Percentiles rank a stretch among this genome's conserved stretches.
These are phyloP conservation scores for Alternaria dauci DNA, from an alignment of 2,329 filamentous ascomycete genomes.

Conservation along the genomic window DNA sequence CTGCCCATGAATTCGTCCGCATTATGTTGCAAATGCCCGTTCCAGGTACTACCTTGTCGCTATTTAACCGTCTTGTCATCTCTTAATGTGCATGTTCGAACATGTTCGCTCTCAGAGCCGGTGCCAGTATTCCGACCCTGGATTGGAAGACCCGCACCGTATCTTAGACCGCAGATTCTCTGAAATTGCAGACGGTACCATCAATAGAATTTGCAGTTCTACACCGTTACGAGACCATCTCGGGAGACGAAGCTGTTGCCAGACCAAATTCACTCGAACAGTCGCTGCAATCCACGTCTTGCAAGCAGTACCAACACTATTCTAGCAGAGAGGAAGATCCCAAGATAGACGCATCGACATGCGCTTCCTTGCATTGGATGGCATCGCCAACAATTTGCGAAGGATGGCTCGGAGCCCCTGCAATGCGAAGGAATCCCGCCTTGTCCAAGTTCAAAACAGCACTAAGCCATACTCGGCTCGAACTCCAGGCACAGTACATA, in stretches of 20 bases:
- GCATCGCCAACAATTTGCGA: constrained; percentile 5
- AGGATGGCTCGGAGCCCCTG: constrained; percentile 25
- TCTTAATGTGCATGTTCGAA: neutral
- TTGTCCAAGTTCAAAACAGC: constrained; percentile 16
- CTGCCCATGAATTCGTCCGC: neutral
- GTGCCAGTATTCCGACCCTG: neutral
- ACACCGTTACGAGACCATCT: neutral
- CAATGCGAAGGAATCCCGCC: constrained; percentile 28
- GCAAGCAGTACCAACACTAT: neutral
- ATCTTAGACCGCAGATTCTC: constrained; percentile 6
- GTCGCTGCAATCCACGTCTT: neutral
- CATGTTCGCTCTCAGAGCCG: neutral
- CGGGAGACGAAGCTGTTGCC: neutral
- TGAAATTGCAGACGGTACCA: constrained; percentile 19
- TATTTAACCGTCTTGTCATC: neutral
- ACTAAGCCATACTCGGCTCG: constrained; percentile 22
- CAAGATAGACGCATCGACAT: neutral
- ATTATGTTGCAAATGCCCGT: neutral
- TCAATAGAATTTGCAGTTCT: constrained; percentile 13
- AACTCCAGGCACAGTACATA: constrained; percentile 23
- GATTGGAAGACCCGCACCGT: constrained; percentile 6
- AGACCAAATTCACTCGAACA: neutral
- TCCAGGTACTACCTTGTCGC: neutral
- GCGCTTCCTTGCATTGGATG: neutral
- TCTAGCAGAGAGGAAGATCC: neutral